These are phyloP conservation scores for Clonostachys rhizophaga DNA, from an alignment of 2,329 filamentous ascomycete genomes.

Conservation along the genomic window DNA sequence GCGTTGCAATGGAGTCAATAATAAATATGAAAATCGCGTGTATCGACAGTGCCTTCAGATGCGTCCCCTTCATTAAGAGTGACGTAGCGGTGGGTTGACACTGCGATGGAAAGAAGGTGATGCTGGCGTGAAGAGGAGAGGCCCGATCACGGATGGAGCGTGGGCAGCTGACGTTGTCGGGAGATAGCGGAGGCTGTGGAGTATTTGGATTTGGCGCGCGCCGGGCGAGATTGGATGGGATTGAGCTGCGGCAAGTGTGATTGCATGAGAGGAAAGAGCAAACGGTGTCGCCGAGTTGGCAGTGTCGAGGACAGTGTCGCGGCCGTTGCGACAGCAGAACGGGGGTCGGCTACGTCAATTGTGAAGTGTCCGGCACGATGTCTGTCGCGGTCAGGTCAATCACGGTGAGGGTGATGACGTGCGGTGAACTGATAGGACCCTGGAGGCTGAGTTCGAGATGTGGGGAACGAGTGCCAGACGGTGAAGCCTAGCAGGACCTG, in stretches of 20 bases:
- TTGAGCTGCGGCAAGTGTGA: not conserved
- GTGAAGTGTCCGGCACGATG: not conserved
- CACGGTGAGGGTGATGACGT: not conserved
- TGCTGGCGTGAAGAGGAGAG: no score
- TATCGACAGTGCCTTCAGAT: not conserved
- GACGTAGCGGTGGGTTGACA: no score
- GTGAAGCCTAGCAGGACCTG: constrained; percentile 12
- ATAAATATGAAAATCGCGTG: not conserved
- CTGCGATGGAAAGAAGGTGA: no score
- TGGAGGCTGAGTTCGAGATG: no score
- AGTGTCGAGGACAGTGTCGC: no score
- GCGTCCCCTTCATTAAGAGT: no score
- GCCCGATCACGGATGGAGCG: no score
- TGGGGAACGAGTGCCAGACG: not conserved
- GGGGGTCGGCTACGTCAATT: no score
- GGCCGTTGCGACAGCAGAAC: no score
- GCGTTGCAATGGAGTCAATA: not conserved
- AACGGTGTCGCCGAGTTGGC: no score
- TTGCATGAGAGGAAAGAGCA: no score
- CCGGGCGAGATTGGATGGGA: not conserved
- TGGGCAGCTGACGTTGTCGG: not conserved
- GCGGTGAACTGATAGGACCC: not conserved
- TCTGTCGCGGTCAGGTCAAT: not conserved
- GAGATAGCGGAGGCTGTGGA: not conserved
- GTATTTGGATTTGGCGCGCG: not conserved